Evolutionary conservation across 371 early-diverging fungal species (phyloP), one percentile per base, ranked within the genome.

Genomic region (Mucor irregularis): DNA sequence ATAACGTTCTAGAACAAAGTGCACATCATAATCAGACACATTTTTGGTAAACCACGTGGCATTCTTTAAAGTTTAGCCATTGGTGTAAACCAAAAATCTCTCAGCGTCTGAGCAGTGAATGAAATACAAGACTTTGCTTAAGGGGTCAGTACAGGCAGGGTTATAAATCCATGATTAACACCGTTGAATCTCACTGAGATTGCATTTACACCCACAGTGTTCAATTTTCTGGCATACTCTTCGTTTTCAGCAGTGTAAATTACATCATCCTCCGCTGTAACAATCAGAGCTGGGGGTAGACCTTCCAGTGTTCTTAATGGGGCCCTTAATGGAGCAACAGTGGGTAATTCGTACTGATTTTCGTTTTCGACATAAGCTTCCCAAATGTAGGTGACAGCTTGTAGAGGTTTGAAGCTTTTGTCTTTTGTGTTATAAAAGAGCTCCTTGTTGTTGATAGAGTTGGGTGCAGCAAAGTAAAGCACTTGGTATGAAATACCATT

Each of bases 391-490:
- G n/a, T n/a, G n/a, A n/a, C n/a, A n/a, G n/a, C n/a, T n/a, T n/a
- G n/a, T n/a, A n/a, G n/a, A n/a, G n/a, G n/a, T n/a, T n/a, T n/a
- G n/a, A n/a, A n/a, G n/a, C n/a, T n/a, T n/a, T n/a, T n/a, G n/a
- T n/a, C n/a, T n/a, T n/a, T n/a, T n/a, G n/a, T n/a, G n/a, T n/a
- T n/a, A n/a, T n/a, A n/a, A n/a, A n/a, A n/a, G n/a, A n/a, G n/a
- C n/a, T n/a, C n/a, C n/a, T n/a, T n/a, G n/a, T n/a, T n/a, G n/a
- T n/a, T n/a, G n/a, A n/a, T n/a, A n/a, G n/a, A n/a, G n/a, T n/a
- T n/a, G n/a, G n/a, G n/a, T n/a, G 56, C 49, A 30, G 76, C 72
- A 45, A 72, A 75, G 21, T 61, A 52, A n/a, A 71, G 42, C 9
- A 71, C 56, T 56, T 69, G 72, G 9, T 53, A 52, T 8, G 50